phyloP scores from a whole-genome alignment of 805 yeast genomes.

The Candida xyloterini region DNA sequence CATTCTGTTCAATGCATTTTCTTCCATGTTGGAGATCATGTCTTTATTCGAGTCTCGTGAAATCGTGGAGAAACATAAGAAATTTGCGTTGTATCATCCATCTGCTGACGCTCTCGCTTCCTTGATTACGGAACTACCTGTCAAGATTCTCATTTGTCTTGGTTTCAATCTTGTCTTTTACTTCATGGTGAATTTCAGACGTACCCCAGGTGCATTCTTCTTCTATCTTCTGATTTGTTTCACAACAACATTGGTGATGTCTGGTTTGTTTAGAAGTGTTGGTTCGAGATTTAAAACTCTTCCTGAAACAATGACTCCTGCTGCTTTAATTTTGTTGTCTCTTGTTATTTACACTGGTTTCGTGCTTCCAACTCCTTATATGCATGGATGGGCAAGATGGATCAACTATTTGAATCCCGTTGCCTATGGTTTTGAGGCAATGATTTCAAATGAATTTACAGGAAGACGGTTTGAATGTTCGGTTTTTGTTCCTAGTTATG shows the following conservation, averaged over 20 bases:
- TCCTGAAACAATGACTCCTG: conserved; percentile 55
- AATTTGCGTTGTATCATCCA: conserved; percentile 53
- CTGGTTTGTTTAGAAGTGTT: conserved; percentile 48
- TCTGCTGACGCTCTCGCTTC: conserved; percentile 58
- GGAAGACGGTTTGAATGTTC: conserved; percentile 47
- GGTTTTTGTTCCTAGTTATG: conserved; percentile 43
- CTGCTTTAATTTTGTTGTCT: conserved; percentile 43
- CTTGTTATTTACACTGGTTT: conserved; percentile 53
- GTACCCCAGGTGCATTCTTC: conserved; percentile 51
- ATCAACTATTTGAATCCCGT: conserved; percentile 56
- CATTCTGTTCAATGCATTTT: conserved; percentile 55
- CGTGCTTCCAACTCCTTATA: conserved; percentile 49
- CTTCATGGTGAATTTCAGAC: conserved; percentile 49
- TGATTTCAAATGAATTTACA: conserved; percentile 56
- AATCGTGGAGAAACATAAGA: conserved; percentile 55
- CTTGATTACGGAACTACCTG: conserved; percentile 47
- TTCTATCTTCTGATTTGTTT: conserved; percentile 45
- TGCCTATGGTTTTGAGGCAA: conserved; percentile 54
- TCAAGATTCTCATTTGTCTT: conserved; percentile 41
- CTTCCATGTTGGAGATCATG: conserved; percentile 56
- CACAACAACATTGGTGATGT: conserved; percentile 46
- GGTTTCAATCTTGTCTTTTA: conserved; percentile 48
- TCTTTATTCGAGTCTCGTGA: conserved; percentile 51
- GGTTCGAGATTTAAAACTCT: conserved; percentile 47
- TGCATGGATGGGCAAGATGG: conserved; percentile 65